A percentile compares a stretch with the other conserved stretches of the same genome.
Evolutionary conservation across 371 early-diverging fungal genomes (phyloP).

Genomic region (Thermomucor indicae-seudaticae): DNA sequence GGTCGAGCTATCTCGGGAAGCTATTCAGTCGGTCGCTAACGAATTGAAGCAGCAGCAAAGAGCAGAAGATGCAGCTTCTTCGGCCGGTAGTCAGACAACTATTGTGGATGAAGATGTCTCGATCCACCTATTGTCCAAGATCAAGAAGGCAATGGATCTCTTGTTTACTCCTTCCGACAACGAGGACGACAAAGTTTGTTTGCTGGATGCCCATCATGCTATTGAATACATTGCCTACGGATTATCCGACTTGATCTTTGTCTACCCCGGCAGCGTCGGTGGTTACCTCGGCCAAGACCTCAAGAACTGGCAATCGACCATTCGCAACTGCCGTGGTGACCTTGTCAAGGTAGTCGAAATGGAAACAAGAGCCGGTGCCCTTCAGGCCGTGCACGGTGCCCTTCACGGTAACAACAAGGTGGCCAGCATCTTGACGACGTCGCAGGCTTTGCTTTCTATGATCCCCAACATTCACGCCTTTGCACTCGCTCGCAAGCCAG

Average conservation of each 20-base stretch:
- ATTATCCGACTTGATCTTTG: conserved; percentile 75
- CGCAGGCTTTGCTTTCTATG: conserved; percentile 76
- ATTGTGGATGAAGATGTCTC: conserved; percentile 41
- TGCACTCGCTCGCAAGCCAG: conserved; percentile 53
- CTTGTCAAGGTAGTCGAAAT: conserved; percentile 64
- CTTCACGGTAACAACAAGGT: conserved; percentile 39
- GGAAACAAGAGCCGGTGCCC: conserved; percentile 81
- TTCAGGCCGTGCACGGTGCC: conserved; percentile 79
- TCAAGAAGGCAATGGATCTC: conserved; percentile 21
- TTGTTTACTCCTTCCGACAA: conserved; percentile 12
- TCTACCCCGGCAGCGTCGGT: conserved; percentile 59
- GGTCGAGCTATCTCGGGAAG: conserved; percentile 11
- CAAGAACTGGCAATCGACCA: conserved; percentile 48
- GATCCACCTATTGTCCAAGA: conserved; percentile 28
- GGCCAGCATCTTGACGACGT: conserved; percentile 64
- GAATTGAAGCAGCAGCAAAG: conserved; percentile 21
- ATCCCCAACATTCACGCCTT: conserved; percentile 76
- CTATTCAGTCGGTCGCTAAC: conserved; percentile 15
- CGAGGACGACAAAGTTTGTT: conserved; percentile 16
- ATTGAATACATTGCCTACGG: conserved; percentile 72
- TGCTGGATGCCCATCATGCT: conserved; percentile 64
- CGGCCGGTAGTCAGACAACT: conserved; percentile 37
- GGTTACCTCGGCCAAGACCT: conserved; percentile 62
- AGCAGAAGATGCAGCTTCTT: conserved; percentile 30
- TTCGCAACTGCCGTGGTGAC: conserved; percentile 60